phyloP scores from a whole-genome alignment of 2,329 filamentous ascomycete genomes.

The Chalara sp. region DNA sequence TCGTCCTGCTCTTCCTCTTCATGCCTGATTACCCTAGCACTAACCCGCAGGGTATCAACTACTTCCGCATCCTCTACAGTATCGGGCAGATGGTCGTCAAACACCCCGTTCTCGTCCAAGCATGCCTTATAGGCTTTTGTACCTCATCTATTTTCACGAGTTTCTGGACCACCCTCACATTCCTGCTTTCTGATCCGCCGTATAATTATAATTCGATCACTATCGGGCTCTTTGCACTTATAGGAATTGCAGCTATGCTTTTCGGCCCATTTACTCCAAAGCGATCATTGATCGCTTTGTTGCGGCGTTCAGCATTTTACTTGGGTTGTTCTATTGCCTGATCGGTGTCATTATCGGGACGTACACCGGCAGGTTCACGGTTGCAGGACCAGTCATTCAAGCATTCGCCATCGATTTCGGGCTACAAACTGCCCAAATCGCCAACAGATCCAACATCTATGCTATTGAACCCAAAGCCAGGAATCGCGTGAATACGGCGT shows the following conservation, averaged over 20 bases:
- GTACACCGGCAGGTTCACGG: conserved; percentile 51
- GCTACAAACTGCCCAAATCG: conserved; percentile 66
- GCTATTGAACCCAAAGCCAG: conserved; percentile 61
- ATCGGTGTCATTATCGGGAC: conserved; percentile 61
- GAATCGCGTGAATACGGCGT: conserved; percentile 75
- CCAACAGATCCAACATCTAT: conserved; percentile 66
- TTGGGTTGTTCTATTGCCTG: conserved; percentile 53
- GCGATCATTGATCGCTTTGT: conserved; percentile 64
- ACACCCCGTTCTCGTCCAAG: conserved; percentile 64
- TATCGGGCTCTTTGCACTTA: conserved; percentile 74
- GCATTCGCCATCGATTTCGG: conserved; percentile 66
- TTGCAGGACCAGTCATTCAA: conserved; percentile 68
- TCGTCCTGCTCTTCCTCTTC: conserved; percentile 58
- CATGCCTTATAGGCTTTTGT: conserved; percentile 60
- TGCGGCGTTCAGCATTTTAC: conserved; percentile 59
- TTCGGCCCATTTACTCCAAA: conserved; percentile 61
- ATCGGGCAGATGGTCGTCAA: conserved; percentile 58
- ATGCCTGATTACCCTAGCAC: conserved; percentile 78
- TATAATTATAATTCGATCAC: conserved; percentile 61
- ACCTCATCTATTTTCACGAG: conserved; percentile 54
- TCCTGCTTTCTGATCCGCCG: conserved; percentile 63
- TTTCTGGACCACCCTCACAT: conserved; percentile 74
- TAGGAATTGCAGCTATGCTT: conserved; percentile 64
- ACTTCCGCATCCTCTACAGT: conserved; percentile 56
- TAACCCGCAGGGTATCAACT: conserved; percentile 59